Base-by-base conservation (phyloP, 129 eudicot species). In the Escallonia herrerae region DNA sequence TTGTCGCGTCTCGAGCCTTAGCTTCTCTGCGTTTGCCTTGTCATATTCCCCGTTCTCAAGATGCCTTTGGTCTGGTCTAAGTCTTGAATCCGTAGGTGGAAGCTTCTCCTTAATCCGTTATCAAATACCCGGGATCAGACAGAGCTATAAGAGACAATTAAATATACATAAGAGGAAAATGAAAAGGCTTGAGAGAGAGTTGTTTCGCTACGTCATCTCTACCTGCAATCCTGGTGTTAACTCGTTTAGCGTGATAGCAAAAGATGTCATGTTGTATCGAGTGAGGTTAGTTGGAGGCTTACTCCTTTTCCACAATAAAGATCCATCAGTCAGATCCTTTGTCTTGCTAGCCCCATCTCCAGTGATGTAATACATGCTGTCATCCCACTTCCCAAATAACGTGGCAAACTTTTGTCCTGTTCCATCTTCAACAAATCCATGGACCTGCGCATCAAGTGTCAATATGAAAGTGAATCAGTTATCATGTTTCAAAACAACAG, bases 31-130 rank as follows among this genome's bases (percentile, higher is more conserved):
- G 77, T 91, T 87, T 62, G 96, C 97, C 76, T 78, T 82, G 64
- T 82, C 97, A 61, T 82, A 91, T 69, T 91, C 97, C 46, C 97
- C 97, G 13, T 91, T 91, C 81, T 91, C 97, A 58, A 91, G 68
- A 83, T 84, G 86, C 9, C 97, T 77, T 80, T 91, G 97, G 71
- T 91, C 97, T 43, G 97, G 97, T 79, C 97, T 82, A 14, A 91
- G 86, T 81, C 97, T 82, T 41, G 97, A 91, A 71, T 91, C 97
- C 58, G 97, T 90, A 61, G 90, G 89, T 37, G 97, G 97, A 67
- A 90, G 97, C 78, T 77, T 90, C 85, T 84, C 97, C 97, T 90
- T 75, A 63, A 82, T 73, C 75, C 72, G 55, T 76, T 58, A 83
- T 71, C 58, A 83, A 80, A 79, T 70, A 79, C 76, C 83, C 75